Evolutionary conservation across 176 grass and related monocot species (phyloP).

Genomic region (Phoenix roebelenii): DNA sequence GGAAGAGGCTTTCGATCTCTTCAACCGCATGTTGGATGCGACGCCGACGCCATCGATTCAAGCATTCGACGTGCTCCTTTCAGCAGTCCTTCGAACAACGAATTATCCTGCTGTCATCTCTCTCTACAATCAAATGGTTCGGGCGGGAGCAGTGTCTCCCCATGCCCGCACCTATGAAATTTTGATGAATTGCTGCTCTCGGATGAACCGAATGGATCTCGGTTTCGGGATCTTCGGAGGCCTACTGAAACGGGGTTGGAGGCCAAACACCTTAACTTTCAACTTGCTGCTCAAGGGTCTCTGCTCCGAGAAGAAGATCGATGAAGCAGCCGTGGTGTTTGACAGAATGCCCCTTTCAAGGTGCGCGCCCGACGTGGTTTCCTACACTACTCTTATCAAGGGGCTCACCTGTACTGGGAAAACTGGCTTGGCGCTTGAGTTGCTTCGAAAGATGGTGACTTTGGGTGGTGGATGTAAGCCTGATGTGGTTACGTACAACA

Average conservation of each 20-base stretch:
- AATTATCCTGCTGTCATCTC: background rate
- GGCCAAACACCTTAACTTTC: background rate
- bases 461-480: constrained; percentile 1
- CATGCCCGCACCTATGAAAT: constrained; percentile 2
- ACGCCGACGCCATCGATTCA: background rate
- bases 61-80: background rate
- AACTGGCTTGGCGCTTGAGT: background rate
- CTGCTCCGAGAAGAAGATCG: background rate
- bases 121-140: constrained; percentile 11
- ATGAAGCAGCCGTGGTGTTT: constrained; percentile 10
- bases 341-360: constrained; percentile 24
- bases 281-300: constrained; percentile 6
- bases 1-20: background rate
- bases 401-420: background rate
- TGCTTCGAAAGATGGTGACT: constrained; percentile 20
- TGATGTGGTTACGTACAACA: constrained; percentile 9
- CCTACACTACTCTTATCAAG: constrained; percentile 17
- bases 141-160: background rate
- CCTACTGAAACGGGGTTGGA: background rate
- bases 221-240: constrained; percentile 5
- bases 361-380: background rate
- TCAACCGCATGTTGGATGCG: background rate
- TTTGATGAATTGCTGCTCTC: constrained; percentile 21
- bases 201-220: background rate
- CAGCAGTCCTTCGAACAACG: background rate